Evolutionary conservation across 495 filamentous ascomycete genomes (phyloP), one percentile per base, ranked within the genome.

Genomic region (Penicillium bovifimosum): DNA sequence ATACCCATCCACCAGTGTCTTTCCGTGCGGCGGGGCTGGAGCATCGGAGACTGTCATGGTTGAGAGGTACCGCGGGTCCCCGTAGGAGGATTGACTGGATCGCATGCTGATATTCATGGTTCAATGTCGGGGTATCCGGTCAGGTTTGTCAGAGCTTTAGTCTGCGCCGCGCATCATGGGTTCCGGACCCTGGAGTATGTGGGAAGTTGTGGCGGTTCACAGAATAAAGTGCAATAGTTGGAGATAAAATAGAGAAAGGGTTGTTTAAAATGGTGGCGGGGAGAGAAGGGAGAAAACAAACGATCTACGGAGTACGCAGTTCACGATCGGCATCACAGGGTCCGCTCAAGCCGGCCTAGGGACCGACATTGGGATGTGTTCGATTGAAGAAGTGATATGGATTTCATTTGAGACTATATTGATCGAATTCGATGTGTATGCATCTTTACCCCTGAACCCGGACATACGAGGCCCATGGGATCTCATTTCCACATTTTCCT

Each of bases 1-100:
- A 53, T 79, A 80, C 40, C 76, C 75, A 29, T 79, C 70, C 18
- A 77, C 64, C 17, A 78, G 65, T 20, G 64, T 59, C 47, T 74
- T 74, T 6, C 71, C 70, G 28, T 63, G 67, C 34, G 46, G 46
- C 26, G 67, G 67, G 13, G 65, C 60, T 26, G 70, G 69, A 24
- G 67, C 62, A 47, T 70, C 71, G 53, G 65, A 71, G 46, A 71
- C 69, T 32, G 65, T 65, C 9, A 58, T 60, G 9, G 63, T 60
- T 13, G 71, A 69, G 2, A 65, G 64, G 43, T 76, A 75, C 50
- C 70, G 65, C n/a, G 74, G 66, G 48, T 80, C 75, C 47, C 75
- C 72, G 50, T 73, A 75, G 33, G 76, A 75, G 13, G 75, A 76
- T 28, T 66, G 69, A 47, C 73, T 75, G 41, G 70, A 76, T 40